Evolutionary conservation across 345 rosid genomes (phyloP), one percentile per base, ranked within the genome.

Genomic region (Populus pruinosa): DNA sequence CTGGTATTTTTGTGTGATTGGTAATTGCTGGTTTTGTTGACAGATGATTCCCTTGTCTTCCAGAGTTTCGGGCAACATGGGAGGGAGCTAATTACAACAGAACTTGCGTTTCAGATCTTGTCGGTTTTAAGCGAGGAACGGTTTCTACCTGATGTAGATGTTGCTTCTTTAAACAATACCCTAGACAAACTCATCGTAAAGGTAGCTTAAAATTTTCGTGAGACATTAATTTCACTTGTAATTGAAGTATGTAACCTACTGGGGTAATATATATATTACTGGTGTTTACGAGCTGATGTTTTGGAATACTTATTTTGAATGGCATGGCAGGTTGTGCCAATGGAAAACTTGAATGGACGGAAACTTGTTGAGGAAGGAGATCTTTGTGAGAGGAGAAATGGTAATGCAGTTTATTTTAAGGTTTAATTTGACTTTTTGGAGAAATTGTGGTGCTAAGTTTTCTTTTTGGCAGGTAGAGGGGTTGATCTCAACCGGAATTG

Each of bases 1-100:
- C 21, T 55, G 10, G n/a, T 53, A 20, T 53, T 18, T 20, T 53
- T 23, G 59, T 6, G 59, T 53, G 59, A 53, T 85, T 83, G 76
- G 94, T 90, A 82, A 87, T 88, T 90, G 86, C 85, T 90, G 89
- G 87, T 89, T 83, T 88, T 91, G 71, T 89, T 92, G 95, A 93
- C 93, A 92, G 95, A 92, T 92, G 88, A 92, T 35, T 94, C 92
- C 88, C 94, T 96, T 96, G 94, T 92, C 91, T 92, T 96, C 95
- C 97, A 96, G 99, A 94, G 94, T 92, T 96, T 96, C 84, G 99
- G 99, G 74, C 99, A 96, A 92, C 98, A 96, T 77, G 97, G 97
- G 53, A 88, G 97, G 87, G 99, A 96, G 85, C 97, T 96, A 50
- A 89, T 96, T 72, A 94, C 99, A 23, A 80, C 98, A 6, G 99